Base-by-base conservation (phyloP, 192 early-diverging fungal genomes). In the Dimargaris cristalligena region DNA sequence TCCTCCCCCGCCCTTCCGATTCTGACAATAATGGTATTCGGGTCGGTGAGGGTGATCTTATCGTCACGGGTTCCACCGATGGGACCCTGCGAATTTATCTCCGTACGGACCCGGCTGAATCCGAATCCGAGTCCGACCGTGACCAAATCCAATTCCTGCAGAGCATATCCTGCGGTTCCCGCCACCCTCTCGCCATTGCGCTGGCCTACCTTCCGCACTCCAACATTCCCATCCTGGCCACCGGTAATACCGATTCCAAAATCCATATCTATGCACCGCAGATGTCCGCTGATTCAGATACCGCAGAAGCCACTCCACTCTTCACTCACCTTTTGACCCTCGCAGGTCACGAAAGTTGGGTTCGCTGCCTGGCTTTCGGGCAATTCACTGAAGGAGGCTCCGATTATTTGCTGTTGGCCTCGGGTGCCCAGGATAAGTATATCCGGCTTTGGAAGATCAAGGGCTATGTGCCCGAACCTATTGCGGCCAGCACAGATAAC, bases 261-360 rank as follows among this genome's bases (percentile, higher is more conserved):
- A 68, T 95, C 55, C 76, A 69, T 34, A 66, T 95, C 34, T 98
- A 86, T 52, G 66, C 78, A 16, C 54, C 54, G 14, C 31, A 56
- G 3, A 20, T 20, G 54, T 4, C 54, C 2, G 23, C 18, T 9
- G 1, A 11, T 8, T 14, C 30, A 8, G 23, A 2, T 34, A 63
- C 60, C n/a, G 50, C 56, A n/a, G 68, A 51, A 6, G 52, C 57
- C 44, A 77, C 32, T 38, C 52, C 48, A 0, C 50, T 79, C 75
- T 95, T 96, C 72, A 61, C 62, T 13, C 73, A 78, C 50, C 65
- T 71, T 3, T 66, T 88, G 45, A 63, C 76, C 10, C 70, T 98
- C 23, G 75, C 81, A 34, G 95, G 95, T 2, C 95, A 98, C 68
- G 86, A 88, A 16, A 90, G 92, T 62, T 98, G 95, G 95, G 79